phyloP scores from a whole-genome alignment of 1,284 basidiomycete species.

The Fistulinella staudtii region DNA sequence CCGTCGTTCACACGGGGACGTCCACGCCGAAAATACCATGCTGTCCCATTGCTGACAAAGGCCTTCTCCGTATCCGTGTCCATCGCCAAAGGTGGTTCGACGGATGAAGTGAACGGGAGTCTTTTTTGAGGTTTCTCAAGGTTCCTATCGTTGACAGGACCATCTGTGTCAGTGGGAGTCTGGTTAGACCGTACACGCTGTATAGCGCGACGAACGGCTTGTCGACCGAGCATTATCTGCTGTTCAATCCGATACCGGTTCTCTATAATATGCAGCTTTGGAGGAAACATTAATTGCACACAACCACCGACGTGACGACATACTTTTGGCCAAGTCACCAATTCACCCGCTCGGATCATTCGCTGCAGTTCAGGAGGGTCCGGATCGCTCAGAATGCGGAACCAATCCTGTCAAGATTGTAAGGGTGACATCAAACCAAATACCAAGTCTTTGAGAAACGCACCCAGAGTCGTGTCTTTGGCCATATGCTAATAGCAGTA shows the following conservation, averaged over 20 bases:
- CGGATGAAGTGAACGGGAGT: slow-evolving; percentile 1
- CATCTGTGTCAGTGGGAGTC: slow-evolving; percentile 29
- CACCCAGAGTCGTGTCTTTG: slow-evolving; percentile 73
- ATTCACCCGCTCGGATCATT: slow-evolving; percentile 83
- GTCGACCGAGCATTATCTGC: slow-evolving; percentile 79
- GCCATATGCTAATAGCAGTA: slow-evolving; percentile 70
- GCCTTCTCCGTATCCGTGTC: slow-evolving; percentile 60
- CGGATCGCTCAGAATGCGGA: slow-evolving; percentile 81
- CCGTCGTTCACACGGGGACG: slow-evolving; percentile 20
- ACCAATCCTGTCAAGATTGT: slow-evolving; percentile 66
- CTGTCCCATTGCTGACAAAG: slow-evolving; percentile 43
- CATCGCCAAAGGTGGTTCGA: slow-evolving; percentile 50
- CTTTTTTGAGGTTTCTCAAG: slow-evolving; percentile 10
- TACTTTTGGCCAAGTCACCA: slow-evolving; percentile 96
- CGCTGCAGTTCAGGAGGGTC: slow-evolving; percentile 73
- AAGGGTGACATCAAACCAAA: slow-evolving; percentile 7
- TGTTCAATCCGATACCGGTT: slow-evolving; percentile 80
- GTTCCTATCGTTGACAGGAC: slow-evolving; percentile 19
- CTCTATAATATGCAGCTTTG: slow-evolving; percentile 84
- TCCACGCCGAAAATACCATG: slow-evolving; percentile 43
- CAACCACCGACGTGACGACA: slow-evolving; percentile 7
- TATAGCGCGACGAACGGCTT: slow-evolving; percentile 58
- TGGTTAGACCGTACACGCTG: slow-evolving; percentile 30
- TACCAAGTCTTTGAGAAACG: slow-evolving; percentile 19
- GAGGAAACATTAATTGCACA: slow-evolving; percentile 6